These are phyloP conservation scores for Linaria vulgaris DNA, from an alignment of 257 asterid genomes.

Conservation along the genomic window DNA sequence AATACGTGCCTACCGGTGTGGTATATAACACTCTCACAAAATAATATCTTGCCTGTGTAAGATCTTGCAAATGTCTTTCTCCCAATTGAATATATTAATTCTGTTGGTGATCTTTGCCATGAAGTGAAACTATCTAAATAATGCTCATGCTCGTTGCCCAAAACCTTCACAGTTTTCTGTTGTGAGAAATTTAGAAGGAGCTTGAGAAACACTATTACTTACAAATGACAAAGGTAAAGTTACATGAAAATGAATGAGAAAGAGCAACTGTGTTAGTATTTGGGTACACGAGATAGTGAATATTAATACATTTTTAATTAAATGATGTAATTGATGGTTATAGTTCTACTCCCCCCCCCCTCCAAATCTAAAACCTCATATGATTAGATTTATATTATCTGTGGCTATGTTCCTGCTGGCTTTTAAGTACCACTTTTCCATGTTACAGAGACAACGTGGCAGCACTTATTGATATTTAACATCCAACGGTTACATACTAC, in stretches of 20 bases:
- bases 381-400: neutral
- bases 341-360: neutral
- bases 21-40: constrained; percentile 4
- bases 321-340: constrained; percentile 10
- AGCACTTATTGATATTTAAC: constrained; percentile 14
- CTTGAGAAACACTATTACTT: constrained; percentile 5
- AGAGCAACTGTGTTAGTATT: neutral
- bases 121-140: neutral
- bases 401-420: neutral
- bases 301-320: neutral
- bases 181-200: constrained; percentile 10
- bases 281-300: neutral
- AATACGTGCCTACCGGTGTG: neutral
- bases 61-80: constrained; percentile 3
- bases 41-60: neutral
- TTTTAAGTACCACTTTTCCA: neutral
- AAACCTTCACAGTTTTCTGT: neutral
- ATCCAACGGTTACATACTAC: constrained; percentile 10
- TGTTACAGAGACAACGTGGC: constrained; percentile 9
- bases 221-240: neutral
- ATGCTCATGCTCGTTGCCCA: neutral
- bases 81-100: neutral
- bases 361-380: constrained; percentile 1
- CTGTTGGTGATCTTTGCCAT: neutral
- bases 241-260: neutral